Evolutionary conservation across 2,329 filamentous ascomycete genomes (phyloP).

Genomic region (Trichoderma sp.): DNA sequence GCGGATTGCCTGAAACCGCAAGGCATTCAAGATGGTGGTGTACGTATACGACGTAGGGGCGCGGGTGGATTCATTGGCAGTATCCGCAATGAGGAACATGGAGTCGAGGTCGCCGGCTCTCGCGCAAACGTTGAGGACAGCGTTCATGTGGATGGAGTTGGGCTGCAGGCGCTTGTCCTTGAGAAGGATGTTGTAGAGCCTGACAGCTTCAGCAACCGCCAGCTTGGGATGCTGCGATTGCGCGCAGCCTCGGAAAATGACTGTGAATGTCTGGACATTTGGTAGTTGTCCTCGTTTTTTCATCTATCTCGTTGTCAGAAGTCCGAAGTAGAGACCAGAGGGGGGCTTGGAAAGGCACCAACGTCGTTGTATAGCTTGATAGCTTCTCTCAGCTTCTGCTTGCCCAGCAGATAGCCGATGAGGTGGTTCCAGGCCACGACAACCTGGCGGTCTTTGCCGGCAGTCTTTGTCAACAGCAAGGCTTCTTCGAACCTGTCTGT

Average conservation of each 20-base stretch:
- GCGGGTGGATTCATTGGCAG: conserved; percentile 66
- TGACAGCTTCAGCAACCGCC: conserved; percentile 69
- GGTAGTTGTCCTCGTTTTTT: conserved; percentile 87
- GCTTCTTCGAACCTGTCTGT: conserved; percentile 68
- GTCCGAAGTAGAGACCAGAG: not conserved
- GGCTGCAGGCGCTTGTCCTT: conserved; percentile 67
- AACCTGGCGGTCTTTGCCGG: conserved; percentile 67
- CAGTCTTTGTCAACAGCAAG: conserved; percentile 66
- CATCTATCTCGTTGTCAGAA: conserved; percentile 63
- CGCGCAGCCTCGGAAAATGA: conserved; percentile 76
- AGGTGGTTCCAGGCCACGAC: conserved; percentile 87
- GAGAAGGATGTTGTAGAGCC: conserved; percentile 76
- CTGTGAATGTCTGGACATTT: conserved; percentile 81
- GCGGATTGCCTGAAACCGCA: conserved; percentile 51
- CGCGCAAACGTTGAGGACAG: conserved; percentile 80
- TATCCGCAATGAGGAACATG: conserved; percentile 75
- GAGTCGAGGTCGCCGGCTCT: conserved; percentile 75
- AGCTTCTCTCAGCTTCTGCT: conserved; percentile 64
- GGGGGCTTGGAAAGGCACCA: not conserved
- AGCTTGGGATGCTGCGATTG: conserved; percentile 60
- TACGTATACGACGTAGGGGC: conserved; percentile 74
- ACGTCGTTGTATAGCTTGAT: conserved; percentile 90
- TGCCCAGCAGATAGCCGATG: conserved; percentile 70
- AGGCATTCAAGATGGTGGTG: conserved; percentile 78
- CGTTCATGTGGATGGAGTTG: conserved; percentile 84